Evolutionary conservation across 78 protist species (phyloP), one percentile per base, ranked within the genome.

Genomic region (Dictyostelium citrinum): DNA sequence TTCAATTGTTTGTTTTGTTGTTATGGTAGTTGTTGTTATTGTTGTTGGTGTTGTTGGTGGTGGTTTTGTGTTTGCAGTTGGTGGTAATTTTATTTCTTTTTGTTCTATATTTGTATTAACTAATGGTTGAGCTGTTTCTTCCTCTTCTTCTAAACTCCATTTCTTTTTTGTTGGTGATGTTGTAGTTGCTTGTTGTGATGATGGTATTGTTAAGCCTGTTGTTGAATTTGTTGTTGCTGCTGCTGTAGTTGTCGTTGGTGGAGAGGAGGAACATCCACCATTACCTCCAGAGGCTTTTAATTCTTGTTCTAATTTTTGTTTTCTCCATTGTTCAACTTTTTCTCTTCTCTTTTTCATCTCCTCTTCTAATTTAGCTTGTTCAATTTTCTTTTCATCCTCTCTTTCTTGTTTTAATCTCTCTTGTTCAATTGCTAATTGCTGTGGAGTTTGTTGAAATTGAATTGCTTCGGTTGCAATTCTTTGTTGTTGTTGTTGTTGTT

Each of bases 311-410:
- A 67, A 27, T 27, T 84, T 91, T 41, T 82, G 90, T 78, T 91
- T 91, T 33, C 90, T 49, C 96, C 96, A 93, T 37, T 37, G 67
- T 39, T 93, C 96, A 12, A 93, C 90, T 20, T 81, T 82, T 55
- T 83, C 90, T 78, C 96, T 83, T 75, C 96, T 51, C 90, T 83
- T 82, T 78, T 80, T 82, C 85, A 93, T 64, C 41, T 93, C 96
- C 27, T 84, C 86, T 9, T 93, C 90, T 11, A 83, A 31, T 9
- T n/a, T 29, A 11, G 61, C 81, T 17, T 84, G 85, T 60, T 77
- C 85, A 24, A 43, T 71, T 49, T 78, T 24, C 43, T 60, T 70
- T 43, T 81, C 95, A 9, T 81, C 75, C 39, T 82, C 90, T 74
- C 95, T 70, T 71, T 81, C 84, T 37, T 74, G 70, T 60, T 90